Evolutionary conservation across 2,329 filamentous ascomycete genomes (phyloP), one percentile per base, ranked within the genome.

Genomic region (Corynespora cassiicola): DNA sequence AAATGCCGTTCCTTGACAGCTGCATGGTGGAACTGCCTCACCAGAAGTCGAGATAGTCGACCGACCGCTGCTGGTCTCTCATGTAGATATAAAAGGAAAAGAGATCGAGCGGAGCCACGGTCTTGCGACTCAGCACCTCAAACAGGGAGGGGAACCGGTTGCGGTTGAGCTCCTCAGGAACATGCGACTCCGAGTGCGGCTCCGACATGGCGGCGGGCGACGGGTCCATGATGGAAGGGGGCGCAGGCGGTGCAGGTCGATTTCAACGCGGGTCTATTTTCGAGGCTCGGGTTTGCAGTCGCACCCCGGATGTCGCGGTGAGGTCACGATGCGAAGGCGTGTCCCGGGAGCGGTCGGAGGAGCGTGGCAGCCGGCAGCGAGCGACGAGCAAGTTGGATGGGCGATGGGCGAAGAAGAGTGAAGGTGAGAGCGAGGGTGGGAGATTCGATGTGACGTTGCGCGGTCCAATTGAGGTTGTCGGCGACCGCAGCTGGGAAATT

Each of bases 61-160:
- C 94, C 6, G 92, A 96, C 67, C 91, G 85, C 71, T 99, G 94
- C 72, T 96, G 91, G 69, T 99, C 95, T 61, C 94, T 84, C 94
- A 99, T 99, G 73, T 96, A 99, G 59, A 99, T 99, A 73, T 99
- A 99, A 75, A 99, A 99, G 2, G 91, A 96, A 71, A 96, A 99
- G 8, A 99, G 78, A 64, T 99, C 95, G 41, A 99, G 92, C 0
- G 94, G 94, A 31, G 95, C 89, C 14, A 95, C 79, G n/a, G 94
- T 99, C 50, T 90, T 85, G 54, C 95, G 85, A 66, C 90, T 96
- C 45, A 99, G 76, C 39, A 99, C 94, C 72, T 99, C 95, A 66
- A 95, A 96, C 34, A 99, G 82, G 1, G 90, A 96, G 30, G 94
- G 94, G 42, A 99, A 81, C 52, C 94, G 82, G 66, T 95, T 95